Percentiles rank a stretch among this genome's conserved stretches.
Conservation (phyloP, 345 rosid species). For the Rubroshorea leprosula region DNA sequence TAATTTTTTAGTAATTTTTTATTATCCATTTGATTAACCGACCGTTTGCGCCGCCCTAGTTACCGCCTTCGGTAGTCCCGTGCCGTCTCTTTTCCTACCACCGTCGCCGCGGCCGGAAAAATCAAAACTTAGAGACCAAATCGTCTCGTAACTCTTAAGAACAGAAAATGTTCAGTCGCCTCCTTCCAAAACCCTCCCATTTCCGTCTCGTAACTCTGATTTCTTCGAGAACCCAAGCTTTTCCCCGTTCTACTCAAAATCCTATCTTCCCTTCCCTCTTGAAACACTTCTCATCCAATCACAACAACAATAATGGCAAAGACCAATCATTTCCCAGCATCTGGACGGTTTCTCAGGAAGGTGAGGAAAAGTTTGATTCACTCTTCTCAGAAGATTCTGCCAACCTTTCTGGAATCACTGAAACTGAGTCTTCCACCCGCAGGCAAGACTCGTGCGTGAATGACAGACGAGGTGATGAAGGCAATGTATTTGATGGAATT, state of each 20-base stretch:
- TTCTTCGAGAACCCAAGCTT: slow-evolving; percentile 29
- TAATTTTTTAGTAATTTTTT: too few species aligned
- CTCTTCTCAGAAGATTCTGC: slow-evolving; percentile 29
- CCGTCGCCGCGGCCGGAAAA: too few species aligned
- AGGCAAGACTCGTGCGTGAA: slow-evolving; percentile 32
- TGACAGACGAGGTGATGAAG: slow-evolving; percentile 12
- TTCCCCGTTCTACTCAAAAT: slow-evolving; percentile 9
- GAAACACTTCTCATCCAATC: slow-evolving; percentile 41
- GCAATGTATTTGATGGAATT: slow-evolving; percentile 9
- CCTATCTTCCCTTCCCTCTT: slow-evolving; percentile 28
- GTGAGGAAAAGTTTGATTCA: slow-evolving; percentile 32
- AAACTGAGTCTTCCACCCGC: slow-evolving; percentile 17
- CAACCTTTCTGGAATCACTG: slow-evolving; percentile 27
- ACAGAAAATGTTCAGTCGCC: slow-evolving; percentile 68
- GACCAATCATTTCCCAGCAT: slow-evolving; percentile 17
- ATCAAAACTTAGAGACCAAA: too few species aligned
- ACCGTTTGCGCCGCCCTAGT: too few species aligned
- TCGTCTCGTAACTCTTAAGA: too few species aligned
- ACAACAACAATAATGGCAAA: slow-evolving; percentile 21
- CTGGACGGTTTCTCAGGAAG: slow-evolving; percentile 54
- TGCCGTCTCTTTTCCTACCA: too few species aligned
- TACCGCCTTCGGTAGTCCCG: too few species aligned
- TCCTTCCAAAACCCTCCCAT: slow-evolving; percentile 51
- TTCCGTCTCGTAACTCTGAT: slow-evolving; percentile 39
- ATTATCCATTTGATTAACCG: too few species aligned